Percentiles rank a stretch among this genome's conserved stretches.
These are phyloP conservation scores for Neurospora tetrasperma DNA, from an alignment of 495 filamentous ascomycete genomes.

Conservation along the genomic window DNA sequence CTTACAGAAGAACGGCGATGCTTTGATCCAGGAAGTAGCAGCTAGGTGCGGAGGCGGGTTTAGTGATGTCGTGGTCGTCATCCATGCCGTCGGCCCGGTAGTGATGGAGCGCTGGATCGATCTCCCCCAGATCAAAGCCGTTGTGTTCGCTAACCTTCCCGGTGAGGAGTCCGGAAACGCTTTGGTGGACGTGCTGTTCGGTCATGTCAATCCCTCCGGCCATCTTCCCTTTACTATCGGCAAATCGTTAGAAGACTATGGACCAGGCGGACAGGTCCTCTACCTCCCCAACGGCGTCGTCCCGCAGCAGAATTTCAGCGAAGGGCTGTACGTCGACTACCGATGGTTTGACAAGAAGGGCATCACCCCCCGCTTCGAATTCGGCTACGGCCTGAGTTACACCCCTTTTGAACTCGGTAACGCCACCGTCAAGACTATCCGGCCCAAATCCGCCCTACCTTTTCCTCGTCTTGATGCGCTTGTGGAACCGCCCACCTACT, in stretches of 20 bases:
- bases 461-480: background rate
- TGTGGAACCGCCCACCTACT: constrained; percentile 48
- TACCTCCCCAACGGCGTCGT: constrained; percentile 60
- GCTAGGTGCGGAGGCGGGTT: constrained; percentile 52
- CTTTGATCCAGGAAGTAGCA: constrained; percentile 61
- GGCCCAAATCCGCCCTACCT: constrained; percentile 52
- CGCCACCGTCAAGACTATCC: constrained; percentile 42
- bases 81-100: constrained; percentile 89
- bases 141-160: constrained; percentile 79
- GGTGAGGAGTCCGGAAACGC: constrained; percentile 87
- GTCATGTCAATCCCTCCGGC: constrained; percentile 75
- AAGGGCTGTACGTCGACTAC: constrained; percentile 76
- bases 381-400: constrained; percentile 73
- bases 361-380: constrained; percentile 62
- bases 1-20: constrained; percentile 67
- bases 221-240: constrained; percentile 87
- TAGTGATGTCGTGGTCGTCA: constrained; percentile 66
- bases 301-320: constrained; percentile 77
- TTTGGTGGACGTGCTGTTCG: constrained; percentile 74
- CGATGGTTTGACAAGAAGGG: constrained; percentile 72
- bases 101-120: constrained; percentile 79
- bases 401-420: constrained; percentile 66
- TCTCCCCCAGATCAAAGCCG: constrained; percentile 64
- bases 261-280: constrained; percentile 63
- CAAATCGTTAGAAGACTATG: constrained; percentile 71